Evolutionary conservation across 352 stramenopile species (phyloP).

Genomic region (Globisporangium carolinianum): DNA sequence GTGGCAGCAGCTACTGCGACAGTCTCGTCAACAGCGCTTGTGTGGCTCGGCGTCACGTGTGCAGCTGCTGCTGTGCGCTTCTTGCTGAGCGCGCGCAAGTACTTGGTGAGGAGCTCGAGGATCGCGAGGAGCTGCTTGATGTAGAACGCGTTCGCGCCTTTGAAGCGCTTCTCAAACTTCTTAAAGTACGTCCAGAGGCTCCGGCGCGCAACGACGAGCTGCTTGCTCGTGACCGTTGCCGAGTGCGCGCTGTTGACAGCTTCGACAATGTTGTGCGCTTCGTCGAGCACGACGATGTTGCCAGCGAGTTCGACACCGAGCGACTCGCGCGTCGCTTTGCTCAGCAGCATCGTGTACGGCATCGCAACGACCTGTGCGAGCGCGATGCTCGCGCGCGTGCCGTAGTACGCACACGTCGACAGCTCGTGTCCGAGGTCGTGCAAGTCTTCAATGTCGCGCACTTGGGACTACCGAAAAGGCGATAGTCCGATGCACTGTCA

Average conservation of each 20-base stretch:
- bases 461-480: slow-evolving; percentile 36
- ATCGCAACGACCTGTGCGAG: slow-evolving; percentile 89
- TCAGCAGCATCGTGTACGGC: slow-evolving; percentile 92
- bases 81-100: slow-evolving; percentile 52
- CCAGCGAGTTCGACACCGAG: slow-evolving; percentile 82
- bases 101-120: slow-evolving; percentile 72
- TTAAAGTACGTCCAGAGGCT: slow-evolving; percentile 84
- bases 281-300: slow-evolving; percentile 96
- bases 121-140: slow-evolving; percentile 85
- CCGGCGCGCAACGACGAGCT: slow-evolving; percentile 60
- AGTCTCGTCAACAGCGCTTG: neutral
- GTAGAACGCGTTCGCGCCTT: slow-evolving; percentile 85
- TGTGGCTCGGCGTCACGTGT: neutral
- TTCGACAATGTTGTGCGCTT: slow-evolving; percentile 99
- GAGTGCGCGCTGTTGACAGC: slow-evolving; percentile 91
- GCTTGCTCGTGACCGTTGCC: slow-evolving; percentile 65
- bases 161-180: slow-evolving; percentile 84
- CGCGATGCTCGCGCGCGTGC: slow-evolving; percentile 81
- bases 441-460: slow-evolving; percentile 96
- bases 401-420: slow-evolving; percentile 97
- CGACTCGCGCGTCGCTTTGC: slow-evolving; percentile 85
- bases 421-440: slow-evolving; percentile 84
- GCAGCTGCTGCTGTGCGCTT: neutral
- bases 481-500: too few relatives aligned
- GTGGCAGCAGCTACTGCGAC: neutral